Evolutionary conservation across 2,329 filamentous ascomycete species (phyloP), one percentile per base, ranked within the genome.

Genomic region (Epichloe aotearoae): DNA sequence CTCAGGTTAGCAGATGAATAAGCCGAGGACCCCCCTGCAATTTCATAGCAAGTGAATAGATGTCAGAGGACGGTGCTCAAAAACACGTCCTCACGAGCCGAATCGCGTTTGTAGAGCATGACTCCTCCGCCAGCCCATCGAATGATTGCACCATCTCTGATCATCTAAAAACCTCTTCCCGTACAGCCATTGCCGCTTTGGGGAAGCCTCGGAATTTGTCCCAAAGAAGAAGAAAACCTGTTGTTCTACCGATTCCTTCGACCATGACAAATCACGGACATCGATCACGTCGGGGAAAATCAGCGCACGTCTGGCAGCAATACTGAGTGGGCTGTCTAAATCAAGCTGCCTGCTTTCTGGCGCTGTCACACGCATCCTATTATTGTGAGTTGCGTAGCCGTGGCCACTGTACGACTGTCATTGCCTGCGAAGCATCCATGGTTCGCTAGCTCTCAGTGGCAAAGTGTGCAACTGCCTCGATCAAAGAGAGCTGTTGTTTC

Each of bases 381-480:
- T 17, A 20, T 47, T 20, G 39, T 30, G 38, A 51, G 23, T 34
- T 40, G 34, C 36, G 40, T 42, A 17, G 46, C 12, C 37, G 37
- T 33, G 12, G 15, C 33, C 17, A 17, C n/a, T 17, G 46, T 48
- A 42, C 34, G 19, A 52, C 46, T 17, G 14, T 15, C 14, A 44
- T 51, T 45, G 40, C 41, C 48, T 40, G 40, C 44, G 46, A 46
- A 51, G 46, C 23, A 39, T 38, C 50, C 30, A 34, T 15, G 26
- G 39, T 34, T 23, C 23, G 30, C 39, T n/a, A 34, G 11, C 12
- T 38, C 30, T 10, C 10, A 14, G 14, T 26, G 26, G 11, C 12
- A 41, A 26, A 23, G 20, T 8, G 23, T 37, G 39, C 30, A 36
- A 20, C 20, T 23, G n/a, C 19, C 30, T 46, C n/a, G 15, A 40